Evolutionary conservation across 768 basidiomycete genomes (phyloP).

Genomic region (Hortiboletus campestris): DNA sequence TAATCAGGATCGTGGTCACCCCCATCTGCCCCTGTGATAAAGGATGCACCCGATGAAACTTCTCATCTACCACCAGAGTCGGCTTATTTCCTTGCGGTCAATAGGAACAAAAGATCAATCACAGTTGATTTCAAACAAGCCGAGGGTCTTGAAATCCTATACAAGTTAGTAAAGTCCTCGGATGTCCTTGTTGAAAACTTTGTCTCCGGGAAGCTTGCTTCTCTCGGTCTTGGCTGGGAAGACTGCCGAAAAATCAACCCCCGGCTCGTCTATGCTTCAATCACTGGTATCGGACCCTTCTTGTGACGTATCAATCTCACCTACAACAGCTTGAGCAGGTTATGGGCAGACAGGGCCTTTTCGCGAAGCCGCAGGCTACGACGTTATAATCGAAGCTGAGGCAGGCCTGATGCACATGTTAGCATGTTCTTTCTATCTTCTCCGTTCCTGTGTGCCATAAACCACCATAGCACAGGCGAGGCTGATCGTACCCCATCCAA

Average conservation of each 20-base stretch:
- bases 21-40: conserved; percentile 51
- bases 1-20: conserved; percentile 61
- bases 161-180: conserved; percentile 64
- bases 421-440: conserved; percentile 29
- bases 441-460: conserved; percentile 6
- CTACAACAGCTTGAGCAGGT: conserved; percentile 37
- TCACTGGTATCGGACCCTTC: conserved; percentile 60
- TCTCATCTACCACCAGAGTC: conserved; percentile 82
- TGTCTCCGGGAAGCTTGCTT: conserved; percentile 78
- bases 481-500: conserved; percentile 82
- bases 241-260: conserved; percentile 77
- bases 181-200: conserved; percentile 93
- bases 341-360: conserved; percentile 92
- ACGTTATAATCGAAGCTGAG: conserved; percentile 84
- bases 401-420: conserved; percentile 95
- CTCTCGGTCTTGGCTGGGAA: conserved; percentile 84
- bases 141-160: conserved; percentile 74
- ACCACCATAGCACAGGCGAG: conserved; percentile 72
- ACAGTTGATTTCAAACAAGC: conserved; percentile 84
- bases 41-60: conserved; percentile 50
- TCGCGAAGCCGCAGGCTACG: conserved; percentile 79
- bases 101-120: conserved; percentile 86
- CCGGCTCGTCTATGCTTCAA: conserved; percentile 80
- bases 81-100: conserved; percentile 87
- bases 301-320: neutral